phyloP scores from a whole-genome alignment of 805 yeast genomes.

The Zygotorulaspora florentina region DNA sequence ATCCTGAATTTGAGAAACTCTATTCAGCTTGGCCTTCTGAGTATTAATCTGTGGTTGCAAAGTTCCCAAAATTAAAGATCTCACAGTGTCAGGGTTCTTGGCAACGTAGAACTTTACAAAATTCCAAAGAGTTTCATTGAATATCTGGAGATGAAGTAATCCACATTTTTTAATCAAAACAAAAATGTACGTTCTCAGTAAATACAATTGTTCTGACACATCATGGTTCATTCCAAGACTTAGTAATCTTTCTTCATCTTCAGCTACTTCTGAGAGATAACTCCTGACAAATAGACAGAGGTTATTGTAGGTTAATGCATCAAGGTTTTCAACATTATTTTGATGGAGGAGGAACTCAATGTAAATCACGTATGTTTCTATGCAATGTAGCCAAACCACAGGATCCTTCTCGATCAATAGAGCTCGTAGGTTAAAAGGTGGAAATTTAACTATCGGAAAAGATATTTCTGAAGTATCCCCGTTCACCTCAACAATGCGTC shows the following conservation, averaged over 20 bases:
- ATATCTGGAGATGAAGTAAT: constrained; percentile 50
- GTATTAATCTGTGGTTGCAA: constrained; percentile 29
- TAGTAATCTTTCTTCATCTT: constrained; percentile 56
- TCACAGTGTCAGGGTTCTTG: constrained; percentile 41
- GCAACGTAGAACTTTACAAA: constrained; percentile 52
- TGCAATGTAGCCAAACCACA: constrained; percentile 71
- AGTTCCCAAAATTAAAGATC: constrained; percentile 54
- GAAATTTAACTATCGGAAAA: constrained; percentile 64
- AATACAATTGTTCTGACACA: constrained; percentile 49
- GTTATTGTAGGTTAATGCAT: constrained; percentile 56
- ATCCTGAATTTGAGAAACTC: constrained; percentile 46
- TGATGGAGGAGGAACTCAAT: constrained; percentile 44
- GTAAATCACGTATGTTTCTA: constrained; percentile 57
- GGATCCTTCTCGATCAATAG: constrained; percentile 81
- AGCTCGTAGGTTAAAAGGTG: constrained; percentile 70
- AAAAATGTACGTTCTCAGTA: constrained; percentile 48
- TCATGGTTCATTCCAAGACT: constrained; percentile 73
- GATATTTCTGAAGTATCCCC: constrained; percentile 21
- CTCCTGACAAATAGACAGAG: constrained; percentile 52
- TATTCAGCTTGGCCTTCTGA: constrained; percentile 32
- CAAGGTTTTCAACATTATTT: constrained; percentile 39
- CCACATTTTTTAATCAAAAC: constrained; percentile 50
- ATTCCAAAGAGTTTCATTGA: constrained; percentile 62
- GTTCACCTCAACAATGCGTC: constrained; percentile 18
- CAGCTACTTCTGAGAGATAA: constrained; percentile 57